phyloP scores from a whole-genome alignment of 139 green algal species.

The Chlorella sp. region DNA sequence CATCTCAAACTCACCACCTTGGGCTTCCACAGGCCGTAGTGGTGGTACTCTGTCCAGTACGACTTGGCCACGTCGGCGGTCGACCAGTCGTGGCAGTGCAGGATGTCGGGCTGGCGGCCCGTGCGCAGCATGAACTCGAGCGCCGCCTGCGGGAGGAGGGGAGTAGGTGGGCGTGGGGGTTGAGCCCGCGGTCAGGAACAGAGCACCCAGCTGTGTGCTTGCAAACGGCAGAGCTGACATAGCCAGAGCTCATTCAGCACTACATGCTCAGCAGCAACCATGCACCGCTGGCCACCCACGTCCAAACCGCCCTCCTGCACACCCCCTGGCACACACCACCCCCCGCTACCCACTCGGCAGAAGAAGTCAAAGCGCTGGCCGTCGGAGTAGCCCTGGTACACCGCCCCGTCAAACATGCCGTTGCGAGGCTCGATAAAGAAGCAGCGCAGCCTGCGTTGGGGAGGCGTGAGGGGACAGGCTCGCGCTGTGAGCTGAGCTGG shows the following conservation, averaged over 20 bases:
- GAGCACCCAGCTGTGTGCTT: neutral
- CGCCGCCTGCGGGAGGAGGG: conserved; percentile 48
- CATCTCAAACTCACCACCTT: conserved; percentile 43
- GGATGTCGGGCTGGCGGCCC: conserved; percentile 76
- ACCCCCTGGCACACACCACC: neutral
- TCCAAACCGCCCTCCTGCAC: neutral
- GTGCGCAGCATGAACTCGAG: conserved; percentile 77
- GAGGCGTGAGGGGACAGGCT: conserved; percentile 47
- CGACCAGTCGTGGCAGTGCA: conserved; percentile 97
- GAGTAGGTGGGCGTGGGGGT: neutral
- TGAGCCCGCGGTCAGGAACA: neutral
- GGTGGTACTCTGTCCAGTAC: conserved; percentile 86
- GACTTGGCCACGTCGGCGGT: conserved; percentile 72
- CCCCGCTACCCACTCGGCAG: conserved; percentile 50
- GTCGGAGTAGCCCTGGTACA: conserved; percentile 81
- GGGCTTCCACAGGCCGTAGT: conserved; percentile 87
- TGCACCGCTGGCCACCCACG: too few species aligned
- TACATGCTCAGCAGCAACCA: neutral
- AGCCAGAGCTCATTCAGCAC: neutral
- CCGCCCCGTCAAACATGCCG: conserved; percentile 84
- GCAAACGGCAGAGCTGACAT: neutral
- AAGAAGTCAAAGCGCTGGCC: conserved; percentile 89
- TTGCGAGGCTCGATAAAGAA: conserved; percentile 88
- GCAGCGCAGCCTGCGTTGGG: conserved; percentile 49
- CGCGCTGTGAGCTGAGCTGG: conserved; percentile 20